Evolutionary conservation across 495 filamentous ascomycete species (phyloP), one percentile per base, ranked within the genome.

Genomic region (Amphirosellinia nigrospora): DNA sequence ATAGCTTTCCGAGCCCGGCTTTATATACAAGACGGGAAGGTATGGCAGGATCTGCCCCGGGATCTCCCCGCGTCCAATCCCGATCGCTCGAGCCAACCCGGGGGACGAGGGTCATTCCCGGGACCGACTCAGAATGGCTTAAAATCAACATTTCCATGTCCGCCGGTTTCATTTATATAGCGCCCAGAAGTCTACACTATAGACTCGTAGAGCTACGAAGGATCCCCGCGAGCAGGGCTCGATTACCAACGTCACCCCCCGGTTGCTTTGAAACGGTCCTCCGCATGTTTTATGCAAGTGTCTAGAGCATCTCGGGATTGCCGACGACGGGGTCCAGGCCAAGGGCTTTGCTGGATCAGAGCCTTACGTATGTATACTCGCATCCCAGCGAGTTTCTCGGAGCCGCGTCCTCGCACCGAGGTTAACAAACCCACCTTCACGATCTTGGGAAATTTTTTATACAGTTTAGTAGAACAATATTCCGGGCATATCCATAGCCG

Each of bases 191-290:
- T 10, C 30, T 36, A 36, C 15, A 21, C 30, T 36, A 36, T 36
- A 21, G 19, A 58, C 36, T 36, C 16, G n/a, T 58, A 2, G 9
- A 28, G 4, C 10, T 10, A 19, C 34, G 58, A 26, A 15, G 36
- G n/a, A 41, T 61, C 8, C 6, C 58, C 36, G 3, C 4, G 6
- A 39, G 34, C 34, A 60, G 9, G 56, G 16, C 34, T 60, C 34
- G 15, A 39, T 21, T 4, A 23, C 34, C 32, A 23, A 8, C 3
- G n/a, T 4, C 56, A 60, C 19, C 58, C 58, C 58, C 36, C 19
- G 58, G 58, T 21, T 3, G 21, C 7, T 39, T 61, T 61, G 58
- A 61, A 61, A 61, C 58, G 9, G n/a, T 21, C 58, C 13, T 61
- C 10, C 0, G 34, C 36, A 28, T 36, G 26, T 28, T 41, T 19